Conservation (phyloP, 306 rosid genomes). For the Cyclanthera cordifolia region DNA sequence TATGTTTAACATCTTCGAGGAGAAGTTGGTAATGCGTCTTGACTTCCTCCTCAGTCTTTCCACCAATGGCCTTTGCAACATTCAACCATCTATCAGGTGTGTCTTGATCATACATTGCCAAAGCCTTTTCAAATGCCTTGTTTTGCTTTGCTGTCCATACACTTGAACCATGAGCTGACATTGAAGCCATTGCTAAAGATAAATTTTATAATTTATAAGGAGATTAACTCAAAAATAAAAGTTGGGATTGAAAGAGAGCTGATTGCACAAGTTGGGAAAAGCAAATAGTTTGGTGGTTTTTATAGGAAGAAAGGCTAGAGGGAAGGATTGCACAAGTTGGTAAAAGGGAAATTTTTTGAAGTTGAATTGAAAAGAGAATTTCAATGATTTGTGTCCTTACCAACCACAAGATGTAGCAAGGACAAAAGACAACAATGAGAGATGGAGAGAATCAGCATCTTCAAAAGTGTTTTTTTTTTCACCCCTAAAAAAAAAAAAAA, state of each 20-base stretch:
- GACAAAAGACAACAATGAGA: conserved; percentile 1
- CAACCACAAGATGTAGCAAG: conserved; percentile 16
- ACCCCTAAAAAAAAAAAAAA: too few species aligned
- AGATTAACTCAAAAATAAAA: not conserved
- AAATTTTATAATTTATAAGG: not conserved
- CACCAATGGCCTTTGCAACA: conserved; percentile 30
- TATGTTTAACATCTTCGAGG: conserved; percentile 24
- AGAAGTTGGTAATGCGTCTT: conserved; percentile 27
- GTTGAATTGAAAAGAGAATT: not conserved
- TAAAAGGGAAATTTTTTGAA: not conserved
- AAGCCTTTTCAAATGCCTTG: conserved; percentile 29
- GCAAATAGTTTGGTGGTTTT: not conserved
- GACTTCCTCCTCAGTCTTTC: conserved; percentile 29
- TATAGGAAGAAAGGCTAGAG: not conserved
- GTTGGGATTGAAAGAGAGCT: not conserved
- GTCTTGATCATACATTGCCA: conserved; percentile 31
- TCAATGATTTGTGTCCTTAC: conserved; percentile 4
- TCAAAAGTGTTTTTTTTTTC: not conserved
- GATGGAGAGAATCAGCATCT: conserved; percentile 1
- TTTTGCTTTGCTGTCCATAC: conserved; percentile 30
- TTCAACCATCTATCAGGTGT: conserved; percentile 36
- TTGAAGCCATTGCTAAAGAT: conserved; percentile 5
- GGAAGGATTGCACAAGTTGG: not conserved
- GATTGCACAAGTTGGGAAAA: too few species aligned
- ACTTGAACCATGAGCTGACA: conserved; percentile 8